Conservation (phyloP, 2,329 filamentous ascomycete species). For the Fusarium agapanthi region DNA sequence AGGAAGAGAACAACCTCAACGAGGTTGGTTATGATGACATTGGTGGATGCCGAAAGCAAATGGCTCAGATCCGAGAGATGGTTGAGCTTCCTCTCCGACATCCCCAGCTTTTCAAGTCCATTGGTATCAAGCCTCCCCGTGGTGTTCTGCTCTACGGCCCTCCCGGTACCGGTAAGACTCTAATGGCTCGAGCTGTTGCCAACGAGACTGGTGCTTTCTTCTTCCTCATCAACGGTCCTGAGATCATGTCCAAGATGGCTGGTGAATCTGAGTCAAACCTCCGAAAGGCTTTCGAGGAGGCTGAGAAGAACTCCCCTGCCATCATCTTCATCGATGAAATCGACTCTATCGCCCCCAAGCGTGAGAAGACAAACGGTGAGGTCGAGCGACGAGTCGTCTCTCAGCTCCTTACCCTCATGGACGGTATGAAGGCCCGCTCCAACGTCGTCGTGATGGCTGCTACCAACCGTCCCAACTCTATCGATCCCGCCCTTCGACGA, state of each 20-base stretch:
- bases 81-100: conserved; percentile 96
- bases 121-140: conserved; percentile 98
- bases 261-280: conserved; percentile 99
- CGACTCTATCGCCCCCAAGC: conserved; percentile 98
- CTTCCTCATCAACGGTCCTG: conserved; percentile 98
- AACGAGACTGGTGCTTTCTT: conserved; percentile 99
- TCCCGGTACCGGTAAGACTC: conserved; percentile 98
- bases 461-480: conserved; percentile 98
- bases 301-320: conserved; percentile 98
- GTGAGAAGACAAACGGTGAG: conserved; percentile 99
- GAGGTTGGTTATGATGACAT: conserved; percentile 99
- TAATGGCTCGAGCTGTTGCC: conserved; percentile 98
- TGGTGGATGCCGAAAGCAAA: conserved; percentile 98
- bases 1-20: conserved; percentile 99
- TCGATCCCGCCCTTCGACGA: conserved; percentile 95
- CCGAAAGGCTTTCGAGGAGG: conserved; percentile 99
- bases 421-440: conserved; percentile 99
- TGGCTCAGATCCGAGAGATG: conserved; percentile 99
- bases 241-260: conserved; percentile 99
- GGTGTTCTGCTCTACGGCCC: conserved; percentile 97
- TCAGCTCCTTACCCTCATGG: conserved; percentile 96
- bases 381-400: conserved; percentile 98
- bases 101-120: conserved; percentile 99
- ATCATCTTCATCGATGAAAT: conserved; percentile 99
- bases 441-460: conserved; percentile 99